Conservation (phyloP, 2,329 filamentous ascomycete species). For the Dactylella cylindrospora region DNA sequence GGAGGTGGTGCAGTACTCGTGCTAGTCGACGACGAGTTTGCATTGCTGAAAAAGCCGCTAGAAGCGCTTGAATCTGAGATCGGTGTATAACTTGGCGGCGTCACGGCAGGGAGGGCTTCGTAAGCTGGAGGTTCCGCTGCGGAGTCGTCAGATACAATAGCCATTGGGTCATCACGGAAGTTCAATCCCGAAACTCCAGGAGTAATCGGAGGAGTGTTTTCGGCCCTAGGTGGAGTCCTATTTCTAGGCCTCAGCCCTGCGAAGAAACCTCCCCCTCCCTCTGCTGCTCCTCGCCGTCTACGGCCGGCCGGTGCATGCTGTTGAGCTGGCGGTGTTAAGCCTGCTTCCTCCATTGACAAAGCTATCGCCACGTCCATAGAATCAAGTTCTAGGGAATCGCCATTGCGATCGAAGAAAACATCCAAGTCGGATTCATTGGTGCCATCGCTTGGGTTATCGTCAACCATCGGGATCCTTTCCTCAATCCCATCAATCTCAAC, state of each 20-base stretch:
- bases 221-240: too few species aligned
- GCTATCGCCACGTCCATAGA: conserved; percentile 39
- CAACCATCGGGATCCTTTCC: conserved; percentile 28
- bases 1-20: too few species aligned
- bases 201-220: too few species aligned
- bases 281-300: too few species aligned
- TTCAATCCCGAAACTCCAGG: too few species aligned
- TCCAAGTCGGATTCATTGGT: conserved; percentile 39
- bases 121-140: conserved; percentile 25
- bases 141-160: conserved; percentile 4
- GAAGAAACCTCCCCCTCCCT: too few species aligned
- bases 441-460: conserved; percentile 35
- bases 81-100: conserved; percentile 26
- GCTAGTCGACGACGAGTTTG: conserved; percentile 1
- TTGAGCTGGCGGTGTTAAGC: too few species aligned
- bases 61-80: conserved; percentile 9
- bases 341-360: conserved; percentile 35
- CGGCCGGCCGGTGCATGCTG: too few species aligned
- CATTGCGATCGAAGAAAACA: conserved; percentile 12
- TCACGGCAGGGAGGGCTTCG: conserved; percentile 29
- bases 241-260: too few species aligned
- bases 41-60: conserved; percentile 17
- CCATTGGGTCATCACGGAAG: too few species aligned
- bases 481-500: conserved; percentile 40
- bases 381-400: conserved; percentile 5